phyloP scores from a whole-genome alignment of 2,329 filamentous ascomycete genomes.

The Aureobasidium sp. region DNA sequence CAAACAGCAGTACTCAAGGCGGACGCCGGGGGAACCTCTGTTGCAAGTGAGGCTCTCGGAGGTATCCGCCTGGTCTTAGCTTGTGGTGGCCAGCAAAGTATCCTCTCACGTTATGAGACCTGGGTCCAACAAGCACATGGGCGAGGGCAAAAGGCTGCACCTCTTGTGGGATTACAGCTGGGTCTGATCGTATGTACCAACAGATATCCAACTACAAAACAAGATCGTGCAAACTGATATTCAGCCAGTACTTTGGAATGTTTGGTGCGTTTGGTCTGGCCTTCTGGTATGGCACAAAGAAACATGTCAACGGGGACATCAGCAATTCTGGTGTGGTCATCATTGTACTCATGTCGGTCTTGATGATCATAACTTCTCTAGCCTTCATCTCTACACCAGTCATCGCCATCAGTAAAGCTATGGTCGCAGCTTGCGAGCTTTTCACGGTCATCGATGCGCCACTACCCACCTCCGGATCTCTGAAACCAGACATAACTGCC shows the following conservation, averaged over 20 bases:
- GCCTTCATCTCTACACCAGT: neutral
- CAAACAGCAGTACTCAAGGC: neutral
- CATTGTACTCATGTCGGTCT: neutral
- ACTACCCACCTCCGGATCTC: neutral
- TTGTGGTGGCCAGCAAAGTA: neutral
- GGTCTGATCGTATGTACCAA: too few relatives aligned
- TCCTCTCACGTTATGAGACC: neutral
- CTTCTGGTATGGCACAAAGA: conserved; percentile 58
- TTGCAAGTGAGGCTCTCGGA: conserved; percentile 54
- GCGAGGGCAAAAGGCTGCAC: conserved; percentile 52
- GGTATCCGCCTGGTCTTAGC: conserved; percentile 33
- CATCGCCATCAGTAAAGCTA: neutral
- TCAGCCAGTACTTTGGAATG: conserved; percentile 62
- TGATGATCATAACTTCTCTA: neutral
- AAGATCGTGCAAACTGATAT: too few relatives aligned
- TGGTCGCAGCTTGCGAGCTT: neutral
- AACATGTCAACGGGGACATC: neutral
- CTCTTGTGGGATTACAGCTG: conserved; percentile 50
- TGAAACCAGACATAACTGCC: conserved; percentile 41
- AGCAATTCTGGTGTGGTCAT: neutral
- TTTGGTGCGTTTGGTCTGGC: conserved; percentile 61
- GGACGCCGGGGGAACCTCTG: conserved; percentile 27
- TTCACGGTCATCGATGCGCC: neutral
- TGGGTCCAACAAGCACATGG: conserved; percentile 36
- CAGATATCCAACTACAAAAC: too few relatives aligned